Evolutionary conservation across 495 filamentous ascomycete species (phyloP), one percentile per base, ranked within the genome.

Genomic region (Hyaloscypha hepaticicola): DNA sequence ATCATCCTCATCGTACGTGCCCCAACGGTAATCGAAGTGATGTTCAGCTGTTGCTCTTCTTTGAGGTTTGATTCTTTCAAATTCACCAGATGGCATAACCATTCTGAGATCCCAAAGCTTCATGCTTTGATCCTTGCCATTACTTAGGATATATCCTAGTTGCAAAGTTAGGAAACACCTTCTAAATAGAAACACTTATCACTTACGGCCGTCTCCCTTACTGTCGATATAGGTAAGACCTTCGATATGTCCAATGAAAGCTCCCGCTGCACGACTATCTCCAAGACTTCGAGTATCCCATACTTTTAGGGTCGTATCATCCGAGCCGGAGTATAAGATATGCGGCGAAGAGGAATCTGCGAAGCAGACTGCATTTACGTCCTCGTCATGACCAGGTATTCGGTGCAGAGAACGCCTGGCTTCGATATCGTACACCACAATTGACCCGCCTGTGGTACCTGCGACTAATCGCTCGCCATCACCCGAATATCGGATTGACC

Each of bases 321-420:
- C 95, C 2, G 93, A 97, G 41, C 95, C 95, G 8, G 95, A 97
- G 74, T 96, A 99, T 11, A 99, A 80, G 63, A 99, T 94, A 73
- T 99, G 94, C 3, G 95, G 95, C 0, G 92, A 96, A 21, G 85
- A 83, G 58, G 83, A 84, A 75, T 98, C 95, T 12, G 92, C 95
- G 71, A 94, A 98, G 74, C 94, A 97, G 1, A 99, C 95, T 24
- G 95, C 95, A 74, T 99, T 99, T 27, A 99, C 95, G 74, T 99
- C 93, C 66, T 95, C 85, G 12, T 83, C 75, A 70, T 99, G 95
- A 2, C 91, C 92, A 27, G 76, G 78, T 21, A 98, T 87, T 61
- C 85, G 85, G 49, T 97, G 84, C 27, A 96, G 81, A 1, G 89
- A 80, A 51, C 83, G 79, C 31, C 87, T 84, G 0, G 87, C 86